Conservation (phyloP, 257 asterid genomes). For the Solanum sparsipilum region DNA sequence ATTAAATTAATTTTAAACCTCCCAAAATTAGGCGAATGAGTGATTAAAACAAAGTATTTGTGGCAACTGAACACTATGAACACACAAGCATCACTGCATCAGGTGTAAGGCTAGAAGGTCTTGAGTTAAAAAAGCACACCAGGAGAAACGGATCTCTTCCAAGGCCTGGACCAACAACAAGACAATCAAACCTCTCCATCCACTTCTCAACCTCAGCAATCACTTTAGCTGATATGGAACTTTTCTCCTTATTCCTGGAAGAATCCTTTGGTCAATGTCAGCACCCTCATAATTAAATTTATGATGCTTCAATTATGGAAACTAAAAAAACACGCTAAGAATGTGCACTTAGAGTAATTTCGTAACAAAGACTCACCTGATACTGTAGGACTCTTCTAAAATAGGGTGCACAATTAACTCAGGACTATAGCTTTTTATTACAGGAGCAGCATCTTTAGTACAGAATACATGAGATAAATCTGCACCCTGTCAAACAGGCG, state of each 20-base stretch:
- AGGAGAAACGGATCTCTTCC: slow-evolving; percentile 95
- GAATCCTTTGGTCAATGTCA: slow-evolving; percentile 14
- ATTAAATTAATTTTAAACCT: background rate
- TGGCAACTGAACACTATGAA: background rate
- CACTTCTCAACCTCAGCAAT: slow-evolving; percentile 83
- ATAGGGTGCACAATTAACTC: slow-evolving; percentile 96
- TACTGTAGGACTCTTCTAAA: slow-evolving; percentile 81
- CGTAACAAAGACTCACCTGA: slow-evolving; percentile 38
- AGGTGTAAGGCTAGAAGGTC: background rate
- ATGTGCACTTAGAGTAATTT: background rate
- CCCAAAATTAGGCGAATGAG: background rate
- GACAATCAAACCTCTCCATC: slow-evolving; percentile 97
- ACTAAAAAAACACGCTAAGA: background rate
- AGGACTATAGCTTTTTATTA: slow-evolving; percentile 88
- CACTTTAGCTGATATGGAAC: slow-evolving; percentile 53
- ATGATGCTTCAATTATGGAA: background rate
- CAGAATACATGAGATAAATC: slow-evolving; percentile 94
- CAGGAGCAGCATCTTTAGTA: slow-evolving; percentile 91
- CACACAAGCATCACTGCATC: background rate
- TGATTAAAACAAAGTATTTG: background rate
- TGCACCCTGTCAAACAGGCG: slow-evolving; percentile 61
- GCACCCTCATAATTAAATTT: slow-evolving; percentile 3
- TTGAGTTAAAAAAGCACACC: slow-evolving; percentile 32
- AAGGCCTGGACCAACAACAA: slow-evolving; percentile 93
- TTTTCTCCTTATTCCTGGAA: slow-evolving; percentile 73